Evolutionary conservation across 1,284 basidiomycete genomes (phyloP).

Genomic region (Pseudozyma tsukubaensis): DNA sequence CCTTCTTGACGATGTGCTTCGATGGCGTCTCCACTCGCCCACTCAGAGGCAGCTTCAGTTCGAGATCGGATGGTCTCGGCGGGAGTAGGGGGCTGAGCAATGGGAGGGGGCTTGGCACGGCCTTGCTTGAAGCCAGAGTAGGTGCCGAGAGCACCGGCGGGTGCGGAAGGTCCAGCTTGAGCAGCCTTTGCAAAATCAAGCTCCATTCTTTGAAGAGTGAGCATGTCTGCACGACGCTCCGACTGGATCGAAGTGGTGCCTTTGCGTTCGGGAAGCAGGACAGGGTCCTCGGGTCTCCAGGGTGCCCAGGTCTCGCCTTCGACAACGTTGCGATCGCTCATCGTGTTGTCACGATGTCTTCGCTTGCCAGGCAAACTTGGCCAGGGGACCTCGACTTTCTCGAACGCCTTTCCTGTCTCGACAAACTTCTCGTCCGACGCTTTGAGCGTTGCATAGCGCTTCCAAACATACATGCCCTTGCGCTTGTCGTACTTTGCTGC

Average conservation of each 20-base stretch:
- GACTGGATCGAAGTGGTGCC: conserved; percentile 48
- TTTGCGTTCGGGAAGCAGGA: conserved; percentile 46
- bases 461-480: conserved; percentile 61
- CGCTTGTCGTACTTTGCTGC: conserved; percentile 53
- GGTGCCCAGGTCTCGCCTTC: conserved; percentile 63
- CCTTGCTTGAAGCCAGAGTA: conserved; percentile 51
- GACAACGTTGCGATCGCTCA: conserved; percentile 49
- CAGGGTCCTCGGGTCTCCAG: conserved; percentile 65
- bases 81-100: conserved; percentile 62
- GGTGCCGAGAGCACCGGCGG: conserved; percentile 44
- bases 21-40: conserved; percentile 47
- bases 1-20: conserved; percentile 51
- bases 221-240: conserved; percentile 42
- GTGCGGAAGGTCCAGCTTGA: conserved; percentile 26
- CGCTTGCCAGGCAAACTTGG: conserved; percentile 52
- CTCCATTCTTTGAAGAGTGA: conserved; percentile 28
- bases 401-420: conserved; percentile 44
- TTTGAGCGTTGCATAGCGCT: conserved; percentile 63
- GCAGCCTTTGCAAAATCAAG: conserved; percentile 19
- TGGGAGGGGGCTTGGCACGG: conserved; percentile 55
- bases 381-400: conserved; percentile 66
- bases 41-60: conserved; percentile 41
- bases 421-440: conserved; percentile 40
- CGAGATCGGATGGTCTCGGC: conserved; percentile 51
- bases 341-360: conserved; percentile 14